phyloP scores from a whole-genome alignment of 805 yeast genomes.

The Candida wancherniae region DNA sequence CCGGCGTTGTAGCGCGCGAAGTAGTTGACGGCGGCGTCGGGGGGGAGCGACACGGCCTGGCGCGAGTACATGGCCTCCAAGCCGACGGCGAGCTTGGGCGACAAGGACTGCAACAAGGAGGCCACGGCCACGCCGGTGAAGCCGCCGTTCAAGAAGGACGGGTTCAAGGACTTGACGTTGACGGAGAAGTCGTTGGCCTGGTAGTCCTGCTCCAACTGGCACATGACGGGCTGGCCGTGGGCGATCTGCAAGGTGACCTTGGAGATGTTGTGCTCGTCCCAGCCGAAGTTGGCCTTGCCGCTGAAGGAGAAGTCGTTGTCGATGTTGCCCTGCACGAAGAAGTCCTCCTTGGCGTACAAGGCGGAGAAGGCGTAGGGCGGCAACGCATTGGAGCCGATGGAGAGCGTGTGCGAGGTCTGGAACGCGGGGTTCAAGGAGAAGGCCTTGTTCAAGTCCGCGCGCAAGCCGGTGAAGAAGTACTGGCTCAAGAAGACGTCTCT shows the following conservation, averaged over 20 bases:
- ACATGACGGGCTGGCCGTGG: conserved; percentile 85
- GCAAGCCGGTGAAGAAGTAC: conserved; percentile 88
- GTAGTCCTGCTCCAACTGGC: conserved; percentile 93
- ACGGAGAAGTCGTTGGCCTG: conserved; percentile 84
- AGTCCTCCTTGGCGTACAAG: conserved; percentile 78
- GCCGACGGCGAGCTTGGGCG: conserved; percentile 82
- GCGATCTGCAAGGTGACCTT: conserved; percentile 87
- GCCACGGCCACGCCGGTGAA: conserved; percentile 92
- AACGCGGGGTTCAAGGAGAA: conserved; percentile 89
- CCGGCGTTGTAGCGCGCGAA: conserved; percentile 85
- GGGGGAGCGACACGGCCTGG: conserved; percentile 61
- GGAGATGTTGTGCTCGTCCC: conserved; percentile 74
- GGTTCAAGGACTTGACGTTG: conserved; percentile 88
- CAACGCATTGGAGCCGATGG: conserved; percentile 77
- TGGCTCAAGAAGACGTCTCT: conserved; percentile 89
- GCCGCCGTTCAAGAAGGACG: conserved; percentile 66
- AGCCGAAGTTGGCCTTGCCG: conserved; percentile 88
- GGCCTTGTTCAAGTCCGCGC: conserved; percentile 93
- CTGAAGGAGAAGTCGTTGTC: conserved; percentile 82
- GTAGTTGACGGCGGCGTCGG: conserved; percentile 87
- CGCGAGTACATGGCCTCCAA: conserved; percentile 86
- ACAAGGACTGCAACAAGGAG: conserved; percentile 82
- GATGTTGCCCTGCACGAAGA: conserved; percentile 85
- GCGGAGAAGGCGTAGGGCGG: conserved; percentile 92
- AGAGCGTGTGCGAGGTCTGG: conserved; percentile 92